Evolutionary conservation across 345 rosid species (phyloP).

Genomic region (Boechera stricta): DNA sequence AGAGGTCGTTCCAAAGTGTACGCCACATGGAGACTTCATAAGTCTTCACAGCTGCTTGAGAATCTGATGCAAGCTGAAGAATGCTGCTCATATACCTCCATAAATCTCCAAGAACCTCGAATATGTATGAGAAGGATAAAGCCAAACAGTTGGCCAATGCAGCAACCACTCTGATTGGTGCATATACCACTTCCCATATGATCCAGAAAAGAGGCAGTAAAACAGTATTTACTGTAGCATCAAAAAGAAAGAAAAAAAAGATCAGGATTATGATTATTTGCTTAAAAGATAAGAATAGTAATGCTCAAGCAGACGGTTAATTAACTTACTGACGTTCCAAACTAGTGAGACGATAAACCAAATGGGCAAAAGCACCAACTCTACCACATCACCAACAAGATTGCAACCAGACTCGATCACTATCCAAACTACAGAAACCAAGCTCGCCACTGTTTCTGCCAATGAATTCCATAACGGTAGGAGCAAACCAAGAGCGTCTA

Average conservation of each 20-base stretch:
- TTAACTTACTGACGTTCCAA: slow-evolving; percentile 68
- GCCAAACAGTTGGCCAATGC: slow-evolving; percentile 58
- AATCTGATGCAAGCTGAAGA: slow-evolving; percentile 63
- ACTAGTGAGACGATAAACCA: slow-evolving; percentile 57
- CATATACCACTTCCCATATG: slow-evolving; percentile 68
- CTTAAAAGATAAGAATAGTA: not conserved
- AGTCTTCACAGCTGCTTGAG: slow-evolving; percentile 62
- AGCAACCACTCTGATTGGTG: slow-evolving; percentile 68
- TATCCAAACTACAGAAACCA: slow-evolving; percentile 57
- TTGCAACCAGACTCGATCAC: slow-evolving; percentile 54
- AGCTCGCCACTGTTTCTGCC: slow-evolving; percentile 56
- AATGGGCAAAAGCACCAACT: slow-evolving; percentile 64
- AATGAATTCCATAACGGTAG: slow-evolving; percentile 70
- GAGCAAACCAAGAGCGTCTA: slow-evolving; percentile 54
- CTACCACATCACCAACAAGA: slow-evolving; percentile 56
- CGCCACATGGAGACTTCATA: slow-evolving; percentile 88
- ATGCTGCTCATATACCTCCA: slow-evolving; percentile 65
- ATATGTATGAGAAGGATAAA: slow-evolving; percentile 51
- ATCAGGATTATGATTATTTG: slow-evolving; percentile 10
- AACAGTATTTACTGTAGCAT: slow-evolving; percentile 61
- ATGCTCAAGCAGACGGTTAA: not conserved
- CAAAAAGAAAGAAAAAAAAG: not conserved
- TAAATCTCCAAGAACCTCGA: slow-evolving; percentile 53
- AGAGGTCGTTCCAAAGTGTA: slow-evolving; percentile 93
- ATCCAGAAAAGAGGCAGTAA: slow-evolving; percentile 69